phyloP scores from a whole-genome alignment of 2,329 filamentous ascomycete genomes.

The Apiospora aurea region DNA sequence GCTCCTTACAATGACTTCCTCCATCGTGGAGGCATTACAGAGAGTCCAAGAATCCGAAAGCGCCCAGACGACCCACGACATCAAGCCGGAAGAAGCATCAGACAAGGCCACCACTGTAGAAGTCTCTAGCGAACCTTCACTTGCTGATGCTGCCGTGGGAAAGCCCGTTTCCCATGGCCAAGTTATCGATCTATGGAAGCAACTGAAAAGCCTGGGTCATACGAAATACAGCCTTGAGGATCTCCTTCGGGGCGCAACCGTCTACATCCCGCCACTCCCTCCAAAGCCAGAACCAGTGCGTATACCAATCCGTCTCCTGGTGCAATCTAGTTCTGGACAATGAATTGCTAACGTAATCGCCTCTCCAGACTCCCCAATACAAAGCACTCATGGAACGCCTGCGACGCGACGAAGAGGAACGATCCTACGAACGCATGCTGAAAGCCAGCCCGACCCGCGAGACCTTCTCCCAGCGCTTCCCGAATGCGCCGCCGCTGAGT shows the following conservation, averaged over 20 bases:
- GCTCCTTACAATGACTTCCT: constrained; percentile 76
- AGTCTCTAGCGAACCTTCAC: constrained; percentile 53
- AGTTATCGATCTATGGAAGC: constrained; percentile 67
- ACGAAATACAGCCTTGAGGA: constrained; percentile 64
- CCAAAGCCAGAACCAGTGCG: constrained; percentile 79
- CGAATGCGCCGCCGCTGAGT: constrained; percentile 51
- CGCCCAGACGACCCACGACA: constrained; percentile 23
- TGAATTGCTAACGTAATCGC: constrained; percentile 24
- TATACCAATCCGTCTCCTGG: constrained; percentile 27
- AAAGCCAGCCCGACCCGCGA: constrained; percentile 64
- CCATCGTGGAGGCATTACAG: constrained; percentile 69
- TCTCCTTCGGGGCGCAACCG: constrained; percentile 73
- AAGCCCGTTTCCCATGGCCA: constrained; percentile 77
- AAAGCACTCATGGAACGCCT: constrained; percentile 87
- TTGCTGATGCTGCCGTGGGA: constrained; percentile 61
- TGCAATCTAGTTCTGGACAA: constrained; percentile 22
- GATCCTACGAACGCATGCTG: constrained; percentile 82
- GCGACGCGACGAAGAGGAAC: constrained; percentile 81
- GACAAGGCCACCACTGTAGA: constrained; percentile 55
- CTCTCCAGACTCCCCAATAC: constrained; percentile 75
- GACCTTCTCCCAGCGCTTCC: constrained; percentile 66
- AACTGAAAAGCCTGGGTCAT: constrained; percentile 49
- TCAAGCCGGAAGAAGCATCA: constrained; percentile 18
- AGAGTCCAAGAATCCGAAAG: constrained; percentile 38
- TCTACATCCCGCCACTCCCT: constrained; percentile 82